Percentiles rank a stretch among this genome's conserved stretches.
These are phyloP conservation scores for Irpex rosettiformis DNA, from an alignment of 1,284 basidiomycete species.

Conservation along the genomic window DNA sequence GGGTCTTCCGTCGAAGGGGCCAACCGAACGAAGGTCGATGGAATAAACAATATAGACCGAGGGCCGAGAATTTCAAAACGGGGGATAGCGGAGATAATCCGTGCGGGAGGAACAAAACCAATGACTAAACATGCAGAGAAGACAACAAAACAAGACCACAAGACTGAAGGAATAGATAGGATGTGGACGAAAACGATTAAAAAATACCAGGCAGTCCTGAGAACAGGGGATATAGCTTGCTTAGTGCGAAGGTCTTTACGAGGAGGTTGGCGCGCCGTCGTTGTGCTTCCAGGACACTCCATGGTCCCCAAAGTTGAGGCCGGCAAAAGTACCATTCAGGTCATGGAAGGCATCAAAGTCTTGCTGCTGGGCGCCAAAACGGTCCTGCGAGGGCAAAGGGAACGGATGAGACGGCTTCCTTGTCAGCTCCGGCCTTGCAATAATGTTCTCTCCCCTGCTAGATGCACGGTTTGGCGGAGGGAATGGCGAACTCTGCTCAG, in stretches of 20 bases:
- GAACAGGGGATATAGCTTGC: slow-evolving; percentile 9
- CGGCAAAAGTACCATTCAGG: slow-evolving; percentile 72
- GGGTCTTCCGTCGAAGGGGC: slow-evolving; percentile 8
- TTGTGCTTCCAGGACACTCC: slow-evolving; percentile 19
- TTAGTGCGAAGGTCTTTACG: slow-evolving; percentile 16
- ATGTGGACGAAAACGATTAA: slow-evolving; percentile 7
- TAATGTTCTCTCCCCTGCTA: slow-evolving; percentile 43
- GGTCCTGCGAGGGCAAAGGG: neutral
- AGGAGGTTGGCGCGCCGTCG: slow-evolving; percentile 20
- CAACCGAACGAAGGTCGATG: slow-evolving; percentile 21
- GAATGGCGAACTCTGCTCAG: slow-evolving; percentile 28
- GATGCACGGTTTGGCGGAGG: slow-evolving; percentile 34
- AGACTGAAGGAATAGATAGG: slow-evolving; percentile 9
- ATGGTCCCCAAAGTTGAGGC: slow-evolving; percentile 54
- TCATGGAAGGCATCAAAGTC: slow-evolving; percentile 60
- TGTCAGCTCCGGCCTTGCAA: slow-evolving; percentile 33
- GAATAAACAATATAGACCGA: slow-evolving; percentile 18
- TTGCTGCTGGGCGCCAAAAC: slow-evolving; percentile 32
- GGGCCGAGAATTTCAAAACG: slow-evolving; percentile 18
- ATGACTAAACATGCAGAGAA: slow-evolving; percentile 14
- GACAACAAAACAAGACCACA: slow-evolving; percentile 15
- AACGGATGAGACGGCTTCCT: slow-evolving; percentile 25
- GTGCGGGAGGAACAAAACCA: slow-evolving; percentile 16
- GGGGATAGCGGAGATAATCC: slow-evolving; percentile 20
- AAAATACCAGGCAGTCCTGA: slow-evolving; percentile 1